phyloP scores from a whole-genome alignment of 495 filamentous ascomycete genomes.

The Xylaria grammica region DNA sequence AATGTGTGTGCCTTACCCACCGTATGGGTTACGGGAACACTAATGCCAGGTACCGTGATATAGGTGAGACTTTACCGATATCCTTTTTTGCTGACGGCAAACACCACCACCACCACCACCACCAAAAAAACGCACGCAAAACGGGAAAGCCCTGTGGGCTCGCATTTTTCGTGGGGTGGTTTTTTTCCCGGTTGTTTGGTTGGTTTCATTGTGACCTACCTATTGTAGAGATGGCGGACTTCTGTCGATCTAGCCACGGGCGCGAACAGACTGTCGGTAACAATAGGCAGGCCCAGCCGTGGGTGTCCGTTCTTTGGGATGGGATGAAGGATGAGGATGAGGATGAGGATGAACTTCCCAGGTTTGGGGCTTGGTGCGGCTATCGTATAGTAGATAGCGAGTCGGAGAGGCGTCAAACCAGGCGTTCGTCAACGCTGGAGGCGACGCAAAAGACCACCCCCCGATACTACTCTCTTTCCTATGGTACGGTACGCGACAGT shows the following conservation, averaged over 20 bases:
- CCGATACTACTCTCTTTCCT: not conserved
- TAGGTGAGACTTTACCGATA: not conserved
- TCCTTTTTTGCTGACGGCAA: too few species aligned
- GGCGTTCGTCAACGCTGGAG: not conserved
- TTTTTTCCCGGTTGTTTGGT: not conserved
- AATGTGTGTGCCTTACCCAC: too few species aligned
- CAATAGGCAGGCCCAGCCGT: slow-evolving; percentile 9
- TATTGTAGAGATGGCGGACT: not conserved
- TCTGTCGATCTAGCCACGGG: slow-evolving; percentile 3
- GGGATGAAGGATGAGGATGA: too few species aligned
- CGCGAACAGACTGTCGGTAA: slow-evolving; percentile 21
- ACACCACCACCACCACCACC: too few species aligned
- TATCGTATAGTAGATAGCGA: too few species aligned
- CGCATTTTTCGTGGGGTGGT: too few species aligned
- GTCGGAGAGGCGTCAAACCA: too few species aligned
- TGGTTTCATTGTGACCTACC: not conserved
- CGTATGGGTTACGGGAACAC: not conserved
- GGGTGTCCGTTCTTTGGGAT: not conserved
- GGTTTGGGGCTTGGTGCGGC: too few species aligned
- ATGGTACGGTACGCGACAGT: not conserved
- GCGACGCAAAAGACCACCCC: not conserved
- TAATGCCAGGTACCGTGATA: slow-evolving; percentile 7
- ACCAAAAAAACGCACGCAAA: too few species aligned
- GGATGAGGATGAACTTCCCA: too few species aligned
- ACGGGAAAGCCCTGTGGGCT: too few species aligned